Evolutionary conservation across 2,329 filamentous ascomycete species (phyloP).

Genomic region (Aspergillus oerlinghausenensis): DNA sequence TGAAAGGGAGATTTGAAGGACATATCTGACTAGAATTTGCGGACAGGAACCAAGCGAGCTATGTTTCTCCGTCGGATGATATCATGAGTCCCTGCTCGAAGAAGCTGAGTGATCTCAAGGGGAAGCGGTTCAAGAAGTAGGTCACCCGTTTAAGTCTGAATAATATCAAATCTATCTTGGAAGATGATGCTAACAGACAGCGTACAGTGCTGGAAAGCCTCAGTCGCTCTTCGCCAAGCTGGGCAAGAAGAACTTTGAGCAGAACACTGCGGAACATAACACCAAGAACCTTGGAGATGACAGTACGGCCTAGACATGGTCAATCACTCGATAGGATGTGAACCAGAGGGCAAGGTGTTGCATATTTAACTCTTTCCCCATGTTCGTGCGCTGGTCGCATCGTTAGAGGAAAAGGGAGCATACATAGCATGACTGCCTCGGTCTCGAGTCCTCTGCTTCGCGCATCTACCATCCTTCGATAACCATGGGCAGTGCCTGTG

Average conservation of each 20-base stretch:
- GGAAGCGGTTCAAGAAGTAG: conserved; percentile 47
- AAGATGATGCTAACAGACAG: conserved; percentile 2
- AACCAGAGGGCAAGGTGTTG: neutral
- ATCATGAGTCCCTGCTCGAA: conserved; percentile 49
- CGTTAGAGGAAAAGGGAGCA: neutral
- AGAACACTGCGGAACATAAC: conserved; percentile 24
- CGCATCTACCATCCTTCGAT: neutral
- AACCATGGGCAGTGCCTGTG: neutral
- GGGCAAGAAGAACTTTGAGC: conserved; percentile 42
- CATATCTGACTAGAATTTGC: neutral
- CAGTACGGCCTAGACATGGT: neutral
- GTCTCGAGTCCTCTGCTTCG: neutral
- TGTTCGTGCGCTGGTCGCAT: neutral
- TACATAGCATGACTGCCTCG: neutral
- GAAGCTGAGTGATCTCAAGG: conserved; percentile 47
- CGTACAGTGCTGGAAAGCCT: conserved; percentile 34
- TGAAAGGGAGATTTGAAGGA: no score
- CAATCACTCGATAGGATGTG: neutral
- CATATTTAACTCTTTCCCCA: neutral
- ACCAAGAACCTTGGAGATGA: neutral
- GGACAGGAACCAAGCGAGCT: conserved; percentile 30
- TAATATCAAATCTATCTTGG: neutral
- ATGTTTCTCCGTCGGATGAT: conserved; percentile 47
- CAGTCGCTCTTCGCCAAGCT: conserved; percentile 45
- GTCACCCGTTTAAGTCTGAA: conserved; percentile 1